These are phyloP conservation scores for Pichia insulana DNA, from an alignment of 805 yeast species.

Conservation along the genomic window DNA sequence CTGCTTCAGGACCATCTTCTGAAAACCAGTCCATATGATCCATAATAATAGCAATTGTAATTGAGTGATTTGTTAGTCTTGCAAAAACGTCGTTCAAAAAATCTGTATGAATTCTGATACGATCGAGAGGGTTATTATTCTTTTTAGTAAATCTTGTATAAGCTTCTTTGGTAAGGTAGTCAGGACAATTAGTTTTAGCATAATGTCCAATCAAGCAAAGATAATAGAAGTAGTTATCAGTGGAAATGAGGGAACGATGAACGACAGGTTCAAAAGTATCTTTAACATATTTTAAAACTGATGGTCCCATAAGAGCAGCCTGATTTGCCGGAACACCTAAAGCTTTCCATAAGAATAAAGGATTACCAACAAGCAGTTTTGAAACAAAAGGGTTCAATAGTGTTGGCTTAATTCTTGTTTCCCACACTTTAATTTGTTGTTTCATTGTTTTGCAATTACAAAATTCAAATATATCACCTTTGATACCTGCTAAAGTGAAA, in stretches of 20 bases:
- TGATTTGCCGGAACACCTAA: constrained; percentile 85
- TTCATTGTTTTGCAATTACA: constrained; percentile 49
- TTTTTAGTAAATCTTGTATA: constrained; percentile 38
- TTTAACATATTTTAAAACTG: constrained; percentile 60
- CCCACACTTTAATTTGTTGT: constrained; percentile 62
- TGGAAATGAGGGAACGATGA: constrained; percentile 50
- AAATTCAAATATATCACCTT: constrained; percentile 42
- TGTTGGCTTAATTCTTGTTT: constrained; percentile 52
- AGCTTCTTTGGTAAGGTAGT: constrained; percentile 55
- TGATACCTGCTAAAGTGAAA: constrained; percentile 48
- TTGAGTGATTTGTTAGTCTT: constrained; percentile 50
- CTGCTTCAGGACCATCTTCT: constrained; percentile 53
- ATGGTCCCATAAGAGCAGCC: constrained; percentile 69
- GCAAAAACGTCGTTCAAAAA: constrained; percentile 67
- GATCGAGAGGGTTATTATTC: constrained; percentile 47
- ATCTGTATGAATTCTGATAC: constrained; percentile 72
- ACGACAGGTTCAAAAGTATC: constrained; percentile 76
- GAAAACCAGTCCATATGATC: constrained; percentile 93
- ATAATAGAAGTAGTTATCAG: constrained; percentile 73
- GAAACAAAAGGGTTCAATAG: constrained; percentile 64
- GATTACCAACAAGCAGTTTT: constrained; percentile 65
- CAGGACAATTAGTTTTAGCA: constrained; percentile 61
- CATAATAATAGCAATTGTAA: constrained; percentile 76
- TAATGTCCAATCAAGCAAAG: constrained; percentile 57
- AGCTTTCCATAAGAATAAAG: constrained; percentile 81